Evolutionary conservation across 164 flowering plant species (phyloP).

Genomic region (Tetrastigma voinierianum): DNA sequence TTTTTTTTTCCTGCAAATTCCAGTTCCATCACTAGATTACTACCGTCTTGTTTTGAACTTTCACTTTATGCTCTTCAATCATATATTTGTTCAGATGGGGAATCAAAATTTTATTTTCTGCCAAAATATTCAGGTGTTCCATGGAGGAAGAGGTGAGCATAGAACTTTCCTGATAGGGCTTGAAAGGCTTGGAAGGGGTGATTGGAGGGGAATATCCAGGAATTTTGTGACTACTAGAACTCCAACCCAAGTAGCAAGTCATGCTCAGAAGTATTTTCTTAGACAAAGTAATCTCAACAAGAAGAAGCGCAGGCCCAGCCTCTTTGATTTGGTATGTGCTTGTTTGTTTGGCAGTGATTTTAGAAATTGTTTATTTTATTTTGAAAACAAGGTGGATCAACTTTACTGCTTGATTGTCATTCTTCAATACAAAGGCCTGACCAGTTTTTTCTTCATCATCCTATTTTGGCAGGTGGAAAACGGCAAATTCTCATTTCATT

Average conservation of each 20-base stretch:
- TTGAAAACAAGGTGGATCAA: too few species aligned
- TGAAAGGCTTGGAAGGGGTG: constrained; percentile 37
- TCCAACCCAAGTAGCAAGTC: constrained; percentile 44
- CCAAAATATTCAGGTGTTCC: constrained; percentile 23
- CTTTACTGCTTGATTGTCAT: too few species aligned
- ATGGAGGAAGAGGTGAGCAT: constrained; percentile 48
- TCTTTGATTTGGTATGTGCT: constrained; percentile 26
- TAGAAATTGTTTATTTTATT: too few species aligned
- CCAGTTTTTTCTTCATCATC: too few species aligned
- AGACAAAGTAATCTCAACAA: constrained; percentile 20
- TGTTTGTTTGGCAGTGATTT: not conserved
- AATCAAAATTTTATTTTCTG: not conserved
- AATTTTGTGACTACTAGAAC: constrained; percentile 39
- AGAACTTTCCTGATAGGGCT: constrained; percentile 30
- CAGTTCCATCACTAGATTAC: not conserved
- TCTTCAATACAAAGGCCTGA: too few species aligned
- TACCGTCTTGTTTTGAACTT: not conserved
- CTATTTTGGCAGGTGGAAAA: too few species aligned
- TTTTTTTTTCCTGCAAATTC: too few species aligned
- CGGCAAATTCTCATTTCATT: too few species aligned
- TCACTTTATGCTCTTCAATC: not conserved
- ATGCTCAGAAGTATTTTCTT: constrained; percentile 43
- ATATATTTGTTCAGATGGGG: not conserved
- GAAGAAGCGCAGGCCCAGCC: constrained; percentile 42
- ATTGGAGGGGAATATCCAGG: constrained; percentile 46